A percentile compares a stretch with the other conserved stretches of the same genome.
phyloP scores from a whole-genome alignment of 2,329 filamentous ascomycete genomes.

The Fusarium guadeloupense region DNA sequence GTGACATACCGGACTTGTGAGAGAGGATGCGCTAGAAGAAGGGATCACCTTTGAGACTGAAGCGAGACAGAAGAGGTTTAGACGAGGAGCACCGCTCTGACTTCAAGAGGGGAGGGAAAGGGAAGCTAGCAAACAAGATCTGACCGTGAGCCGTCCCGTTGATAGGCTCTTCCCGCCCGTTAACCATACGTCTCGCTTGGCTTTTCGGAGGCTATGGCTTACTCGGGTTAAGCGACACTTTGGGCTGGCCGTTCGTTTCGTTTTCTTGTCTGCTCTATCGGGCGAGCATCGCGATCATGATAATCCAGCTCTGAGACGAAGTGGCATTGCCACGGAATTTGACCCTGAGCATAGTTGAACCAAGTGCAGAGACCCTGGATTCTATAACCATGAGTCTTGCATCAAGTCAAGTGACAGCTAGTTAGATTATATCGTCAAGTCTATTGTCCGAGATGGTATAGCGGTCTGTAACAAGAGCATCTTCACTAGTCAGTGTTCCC shows the following conservation, averaged over 20 bases:
- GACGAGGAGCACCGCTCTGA: conserved; percentile 8
- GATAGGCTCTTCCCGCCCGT: conserved; percentile 37
- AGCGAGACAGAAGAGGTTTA: conserved; percentile 26
- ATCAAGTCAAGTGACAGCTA: conserved; percentile 8
- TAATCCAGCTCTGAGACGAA: background rate
- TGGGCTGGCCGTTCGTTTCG: conserved; percentile 29
- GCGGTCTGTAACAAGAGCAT: conserved; percentile 26
- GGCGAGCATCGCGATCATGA: conserved; percentile 20
- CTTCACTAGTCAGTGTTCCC: background rate
- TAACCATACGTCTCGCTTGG: conserved; percentile 15
- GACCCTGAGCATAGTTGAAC: background rate
- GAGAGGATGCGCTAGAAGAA: conserved; percentile 17
- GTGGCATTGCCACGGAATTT: background rate
- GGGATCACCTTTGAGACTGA: conserved; percentile 17
- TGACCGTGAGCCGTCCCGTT: conserved; percentile 34
- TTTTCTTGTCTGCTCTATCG: conserved; percentile 8
- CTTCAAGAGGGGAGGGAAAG: background rate
- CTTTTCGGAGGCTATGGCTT: conserved; percentile 17
- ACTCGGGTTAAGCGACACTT: conserved; percentile 25
- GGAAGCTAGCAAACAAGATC: conserved; percentile 24
- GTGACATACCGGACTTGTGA: conserved; percentile 4
- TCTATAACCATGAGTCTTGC: background rate
- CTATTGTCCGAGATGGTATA: conserved; percentile 3
- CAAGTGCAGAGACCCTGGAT: conserved; percentile 1
- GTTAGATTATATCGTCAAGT: background rate